Evolutionary conservation across 1,284 basidiomycete species (phyloP).

Genomic region (Leccinum subrobustum): DNA sequence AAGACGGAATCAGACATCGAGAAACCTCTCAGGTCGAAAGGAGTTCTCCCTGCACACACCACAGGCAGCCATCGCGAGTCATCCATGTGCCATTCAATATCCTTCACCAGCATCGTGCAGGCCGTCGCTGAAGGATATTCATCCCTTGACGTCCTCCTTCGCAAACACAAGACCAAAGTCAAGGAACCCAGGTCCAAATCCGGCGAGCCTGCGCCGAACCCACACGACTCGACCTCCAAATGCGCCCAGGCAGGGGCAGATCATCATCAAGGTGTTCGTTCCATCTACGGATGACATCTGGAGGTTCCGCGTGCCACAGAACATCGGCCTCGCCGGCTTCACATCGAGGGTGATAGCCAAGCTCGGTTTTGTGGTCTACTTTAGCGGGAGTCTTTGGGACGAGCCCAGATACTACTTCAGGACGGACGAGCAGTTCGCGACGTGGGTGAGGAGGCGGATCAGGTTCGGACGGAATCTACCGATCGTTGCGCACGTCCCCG

Average conservation of each 20-base stretch:
- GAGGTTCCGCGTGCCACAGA: conserved; percentile 38
- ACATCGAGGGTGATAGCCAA: conserved; percentile 35
- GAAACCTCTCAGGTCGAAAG: neutral
- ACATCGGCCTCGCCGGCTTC: conserved; percentile 32
- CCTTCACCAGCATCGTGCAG: conserved; percentile 16
- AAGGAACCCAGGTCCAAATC: neutral
- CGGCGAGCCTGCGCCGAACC: neutral
- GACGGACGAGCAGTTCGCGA: conserved; percentile 25
- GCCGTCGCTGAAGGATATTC: conserved; percentile 17
- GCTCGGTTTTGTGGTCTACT: conserved; percentile 36
- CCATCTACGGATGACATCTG: conserved; percentile 41
- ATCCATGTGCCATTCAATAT: conserved; percentile 16
- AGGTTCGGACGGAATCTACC: conserved; percentile 33
- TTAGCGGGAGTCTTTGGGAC: conserved; percentile 35
- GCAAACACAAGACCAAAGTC: conserved; percentile 15
- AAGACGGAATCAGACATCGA: neutral
- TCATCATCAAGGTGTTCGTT: conserved; percentile 42
- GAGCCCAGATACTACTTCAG: conserved; percentile 31
- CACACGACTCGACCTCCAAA: conserved; percentile 9
- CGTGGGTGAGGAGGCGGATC: conserved; percentile 25
- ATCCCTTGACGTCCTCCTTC: conserved; percentile 20
- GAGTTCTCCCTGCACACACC: neutral
- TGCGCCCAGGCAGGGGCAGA: conserved; percentile 37
- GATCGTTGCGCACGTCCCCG: conserved; percentile 27
- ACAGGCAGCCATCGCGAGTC: conserved; percentile 15